phyloP scores from a whole-genome alignment of 441 rosid genomes.

The Croton laevigatus region DNA sequence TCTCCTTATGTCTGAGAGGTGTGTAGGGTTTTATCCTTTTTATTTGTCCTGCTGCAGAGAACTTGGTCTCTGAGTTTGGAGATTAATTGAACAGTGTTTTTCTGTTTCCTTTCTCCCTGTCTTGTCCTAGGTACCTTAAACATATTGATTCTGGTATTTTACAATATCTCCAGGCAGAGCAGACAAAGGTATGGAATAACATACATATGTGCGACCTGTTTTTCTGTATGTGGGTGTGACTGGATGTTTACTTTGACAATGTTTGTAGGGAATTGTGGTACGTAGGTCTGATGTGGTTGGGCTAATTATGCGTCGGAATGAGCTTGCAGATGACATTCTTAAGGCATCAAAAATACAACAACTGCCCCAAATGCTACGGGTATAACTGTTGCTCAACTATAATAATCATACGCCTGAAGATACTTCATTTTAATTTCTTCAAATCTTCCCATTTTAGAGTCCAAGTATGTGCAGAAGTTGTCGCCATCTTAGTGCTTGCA shows the following conservation, averaged over 20 bases:
- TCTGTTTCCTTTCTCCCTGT: slow-evolving; percentile 19
- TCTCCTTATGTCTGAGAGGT: slow-evolving; percentile 99
- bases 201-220: slow-evolving; percentile 24
- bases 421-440: slow-evolving; percentile 18
- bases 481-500: slow-evolving; percentile 89
- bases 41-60: slow-evolving; percentile 10
- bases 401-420: slow-evolving; percentile 5
- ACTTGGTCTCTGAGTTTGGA: background rate
- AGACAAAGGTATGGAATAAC: slow-evolving; percentile 65
- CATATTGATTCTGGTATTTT: slow-evolving; percentile 85
- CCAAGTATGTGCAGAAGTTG: slow-evolving; percentile 84
- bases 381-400: slow-evolving; percentile 35
- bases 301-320: slow-evolving; percentile 94
- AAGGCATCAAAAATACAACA: slow-evolving; percentile 73
- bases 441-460: slow-evolving; percentile 44
- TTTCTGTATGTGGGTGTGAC: slow-evolving; percentile 25
- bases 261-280: slow-evolving; percentile 64
- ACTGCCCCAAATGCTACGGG: slow-evolving; percentile 87
- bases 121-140: slow-evolving; percentile 61
- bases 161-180: slow-evolving; percentile 85
- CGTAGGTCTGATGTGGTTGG: slow-evolving; percentile 92
- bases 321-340: slow-evolving; percentile 79
- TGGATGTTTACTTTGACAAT: slow-evolving; percentile 22
- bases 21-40: slow-evolving; percentile 23
- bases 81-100: slow-evolving; percentile 10